phyloP scores from a whole-genome alignment of 169 alveolate genomes.

The Plasmodium yoelii region DNA sequence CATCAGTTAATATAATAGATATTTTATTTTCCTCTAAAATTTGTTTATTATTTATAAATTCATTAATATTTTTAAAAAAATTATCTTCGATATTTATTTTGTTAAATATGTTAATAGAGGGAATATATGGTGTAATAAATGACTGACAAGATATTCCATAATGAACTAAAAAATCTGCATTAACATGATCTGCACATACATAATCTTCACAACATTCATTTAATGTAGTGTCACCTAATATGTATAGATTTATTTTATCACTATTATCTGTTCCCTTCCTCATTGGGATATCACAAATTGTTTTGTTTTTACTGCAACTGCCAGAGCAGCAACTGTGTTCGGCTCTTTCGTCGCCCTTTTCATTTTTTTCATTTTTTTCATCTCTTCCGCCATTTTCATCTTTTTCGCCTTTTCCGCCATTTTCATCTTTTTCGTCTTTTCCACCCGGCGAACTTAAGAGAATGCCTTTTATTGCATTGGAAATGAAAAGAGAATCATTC shows the following conservation, averaged over 20 bases:
- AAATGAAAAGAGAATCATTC: constrained; percentile 46
- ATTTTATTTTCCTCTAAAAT: constrained; percentile 9
- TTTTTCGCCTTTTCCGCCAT: too few species aligned
- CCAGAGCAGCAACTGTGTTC: neutral
- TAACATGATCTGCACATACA: constrained; percentile 72
- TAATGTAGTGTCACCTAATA: constrained; percentile 61
- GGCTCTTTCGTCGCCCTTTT: too few species aligned
- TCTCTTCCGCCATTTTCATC: neutral
- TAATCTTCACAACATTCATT: constrained; percentile 74
- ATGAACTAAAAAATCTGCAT: constrained; percentile 66
- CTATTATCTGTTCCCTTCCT: neutral
- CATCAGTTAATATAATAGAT: constrained; percentile 37
- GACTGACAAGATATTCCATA: constrained; percentile 67
- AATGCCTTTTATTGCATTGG: neutral
- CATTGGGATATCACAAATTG: neutral
- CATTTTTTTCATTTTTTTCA: neutral
- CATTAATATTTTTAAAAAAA: constrained; percentile 4
- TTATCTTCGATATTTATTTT: constrained; percentile 13
- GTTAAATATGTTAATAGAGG: constrained; percentile 51
- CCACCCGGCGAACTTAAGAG: constrained; percentile 7
- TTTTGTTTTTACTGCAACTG: neutral
- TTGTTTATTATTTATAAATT: constrained; percentile 6
- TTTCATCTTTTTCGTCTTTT: neutral
- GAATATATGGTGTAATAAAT: constrained; percentile 31
- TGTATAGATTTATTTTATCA: constrained; percentile 12